Percentiles rank a stretch among this genome's conserved stretches.
Conservation (phyloP, 306 rosid genomes). For the Hippophae tibetana region DNA sequence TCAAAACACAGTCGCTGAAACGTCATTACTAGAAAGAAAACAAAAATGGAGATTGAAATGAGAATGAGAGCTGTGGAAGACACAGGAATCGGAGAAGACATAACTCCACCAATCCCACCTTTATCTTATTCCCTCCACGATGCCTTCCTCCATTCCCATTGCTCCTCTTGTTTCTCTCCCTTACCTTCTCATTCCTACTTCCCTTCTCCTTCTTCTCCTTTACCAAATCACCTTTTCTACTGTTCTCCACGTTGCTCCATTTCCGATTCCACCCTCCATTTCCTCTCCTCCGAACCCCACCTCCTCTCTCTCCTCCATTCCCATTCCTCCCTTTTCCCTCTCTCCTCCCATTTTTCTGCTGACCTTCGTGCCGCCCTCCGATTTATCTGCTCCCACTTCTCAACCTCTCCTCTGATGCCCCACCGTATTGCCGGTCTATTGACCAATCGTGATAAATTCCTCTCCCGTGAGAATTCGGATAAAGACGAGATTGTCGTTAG, state of each 20-base stretch:
- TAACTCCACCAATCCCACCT: constrained; percentile 39
- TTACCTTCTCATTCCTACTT: constrained; percentile 17
- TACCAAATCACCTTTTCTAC: constrained; percentile 14
- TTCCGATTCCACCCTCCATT: constrained; percentile 25
- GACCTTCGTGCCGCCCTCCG: constrained; percentile 64
- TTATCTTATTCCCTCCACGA: constrained; percentile 46
- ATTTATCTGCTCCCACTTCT: constrained; percentile 33
- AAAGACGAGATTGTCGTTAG: constrained; percentile 10
- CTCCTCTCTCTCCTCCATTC: constrained; percentile 22
- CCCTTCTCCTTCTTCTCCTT: constrained; percentile 22
- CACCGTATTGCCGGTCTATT: constrained; percentile 42
- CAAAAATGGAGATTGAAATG: constrained; percentile 13
- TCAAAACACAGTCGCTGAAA: too few relatives aligned
- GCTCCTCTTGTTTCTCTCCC: constrained; percentile 47
- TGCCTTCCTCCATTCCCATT: constrained; percentile 45
- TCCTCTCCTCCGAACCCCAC: constrained; percentile 33
- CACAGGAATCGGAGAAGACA: constrained; percentile 37
- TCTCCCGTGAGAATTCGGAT: not conserved
- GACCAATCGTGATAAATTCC: constrained; percentile 35
- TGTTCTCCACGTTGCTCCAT: constrained; percentile 41
- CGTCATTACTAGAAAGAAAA: too few relatives aligned
- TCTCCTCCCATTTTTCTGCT: constrained; percentile 22
- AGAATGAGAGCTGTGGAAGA: constrained; percentile 40
- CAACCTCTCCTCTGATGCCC: constrained; percentile 4
- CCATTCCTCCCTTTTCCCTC: constrained; percentile 2